Conservation (phyloP, 768 basidiomycete genomes). For the Kondoa subrosea region DNA sequence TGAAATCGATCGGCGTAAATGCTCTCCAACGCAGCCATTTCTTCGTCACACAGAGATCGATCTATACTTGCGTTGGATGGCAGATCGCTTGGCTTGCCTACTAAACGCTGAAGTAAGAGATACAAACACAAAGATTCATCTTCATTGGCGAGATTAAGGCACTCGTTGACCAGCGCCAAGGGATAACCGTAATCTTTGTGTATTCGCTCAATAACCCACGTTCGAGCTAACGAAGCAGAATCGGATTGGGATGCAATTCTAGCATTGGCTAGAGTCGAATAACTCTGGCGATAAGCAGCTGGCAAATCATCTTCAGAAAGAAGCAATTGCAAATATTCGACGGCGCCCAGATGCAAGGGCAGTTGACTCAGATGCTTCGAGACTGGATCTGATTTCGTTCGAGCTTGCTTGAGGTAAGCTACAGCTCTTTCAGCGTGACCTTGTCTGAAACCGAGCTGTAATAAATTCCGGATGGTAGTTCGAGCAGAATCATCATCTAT, state of each 20-base stretch:
- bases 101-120: background rate
- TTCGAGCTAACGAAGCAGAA: conserved; percentile 20
- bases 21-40: conserved; percentile 22
- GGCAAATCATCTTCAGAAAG: conserved; percentile 79
- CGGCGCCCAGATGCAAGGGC: conserved; percentile 61
- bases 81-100: background rate
- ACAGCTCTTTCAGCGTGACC: conserved; percentile 36
- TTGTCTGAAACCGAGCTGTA: conserved; percentile 47
- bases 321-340: conserved; percentile 68
- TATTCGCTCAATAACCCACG: conserved; percentile 24
- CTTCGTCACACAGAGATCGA: conserved; percentile 17
- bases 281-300: conserved; percentile 3
- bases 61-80: background rate
- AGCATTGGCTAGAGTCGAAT: conserved; percentile 18
- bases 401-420: conserved; percentile 42
- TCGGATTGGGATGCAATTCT: conserved; percentile 17
- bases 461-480: conserved; percentile 43
- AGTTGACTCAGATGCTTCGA: conserved; percentile 37
- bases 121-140: conserved; percentile 4
- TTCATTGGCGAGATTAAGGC: conserved; percentile 7
- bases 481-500: conserved; percentile 34
- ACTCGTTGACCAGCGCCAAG: conserved; percentile 14
- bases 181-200: conserved; percentile 21
- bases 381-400: conserved; percentile 27
- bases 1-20: conserved; percentile 31